A percentile compares a stretch with the other conserved stretches of the same genome.
These are phyloP conservation scores for Globisporangium rhizosaccharum DNA, from an alignment of 352 stramenopile species.

Conservation along the genomic window DNA sequence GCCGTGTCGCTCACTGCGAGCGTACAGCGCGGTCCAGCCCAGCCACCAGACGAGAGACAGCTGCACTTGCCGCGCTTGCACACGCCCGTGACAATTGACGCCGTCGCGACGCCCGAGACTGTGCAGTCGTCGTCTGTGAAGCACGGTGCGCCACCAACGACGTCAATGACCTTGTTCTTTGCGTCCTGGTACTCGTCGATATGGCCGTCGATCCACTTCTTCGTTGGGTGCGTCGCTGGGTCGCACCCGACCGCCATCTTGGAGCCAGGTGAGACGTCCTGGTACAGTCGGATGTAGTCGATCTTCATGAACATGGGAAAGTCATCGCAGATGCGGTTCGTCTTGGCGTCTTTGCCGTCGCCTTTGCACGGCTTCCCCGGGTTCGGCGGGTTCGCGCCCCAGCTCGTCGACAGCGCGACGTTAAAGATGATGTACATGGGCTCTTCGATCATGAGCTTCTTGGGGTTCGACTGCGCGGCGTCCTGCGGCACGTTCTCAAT, in stretches of 20 bases:
- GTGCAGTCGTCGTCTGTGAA: constrained; percentile 50
- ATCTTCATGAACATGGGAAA: constrained; percentile 85
- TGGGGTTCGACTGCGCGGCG: constrained; percentile 34
- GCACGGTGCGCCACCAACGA: constrained; percentile 50
- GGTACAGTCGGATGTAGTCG: constrained; percentile 81
- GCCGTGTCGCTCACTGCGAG: constrained; percentile 20
- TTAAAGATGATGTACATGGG: constrained; percentile 94
- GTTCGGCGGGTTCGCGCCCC: constrained; percentile 67
- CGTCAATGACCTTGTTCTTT: constrained; percentile 41
- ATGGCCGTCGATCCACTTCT: constrained; percentile 64
- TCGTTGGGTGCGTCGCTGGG: constrained; percentile 48
- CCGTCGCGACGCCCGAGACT: constrained; percentile 27
- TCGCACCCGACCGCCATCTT: constrained; percentile 61
- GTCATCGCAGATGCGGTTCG: constrained; percentile 68
- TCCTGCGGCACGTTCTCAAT: constrained; percentile 43
- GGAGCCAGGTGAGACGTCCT: constrained; percentile 35
- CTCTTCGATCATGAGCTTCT: constrained; percentile 72
- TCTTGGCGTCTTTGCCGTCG: constrained; percentile 31
- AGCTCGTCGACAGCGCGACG: constrained; percentile 86
- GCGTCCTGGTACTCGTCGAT: constrained; percentile 50
- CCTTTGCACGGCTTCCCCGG: constrained; percentile 46
- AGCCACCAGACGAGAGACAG: constrained; percentile 51
- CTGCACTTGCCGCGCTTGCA: constrained; percentile 45
- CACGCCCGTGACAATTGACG: constrained; percentile 42
- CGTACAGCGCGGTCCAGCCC: constrained; percentile 59